These are phyloP conservation scores for Murraya koenigii DNA, from an alignment of 345 rosid species.

Conservation along the genomic window DNA sequence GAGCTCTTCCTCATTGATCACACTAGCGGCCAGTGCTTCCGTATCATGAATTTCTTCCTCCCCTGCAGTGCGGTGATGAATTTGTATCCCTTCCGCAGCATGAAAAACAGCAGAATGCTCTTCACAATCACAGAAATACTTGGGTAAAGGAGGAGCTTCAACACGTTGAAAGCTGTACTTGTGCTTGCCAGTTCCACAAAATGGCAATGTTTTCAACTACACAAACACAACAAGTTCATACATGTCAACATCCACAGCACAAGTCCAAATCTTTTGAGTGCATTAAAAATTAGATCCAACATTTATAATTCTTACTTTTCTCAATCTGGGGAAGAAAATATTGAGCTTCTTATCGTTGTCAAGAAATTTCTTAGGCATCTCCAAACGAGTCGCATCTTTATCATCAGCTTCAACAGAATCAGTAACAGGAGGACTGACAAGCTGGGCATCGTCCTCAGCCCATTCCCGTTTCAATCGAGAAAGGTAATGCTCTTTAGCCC, in stretches of 20 bases:
- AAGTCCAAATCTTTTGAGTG: not conserved
- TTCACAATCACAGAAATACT: conserved; percentile 79
- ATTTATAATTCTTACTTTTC: conserved; percentile 45
- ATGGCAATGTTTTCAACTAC: conserved; percentile 69
- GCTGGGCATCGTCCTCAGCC: conserved; percentile 40
- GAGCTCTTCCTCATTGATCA: conserved; percentile 55
- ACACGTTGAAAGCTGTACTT: conserved; percentile 81
- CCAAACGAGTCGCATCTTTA: conserved; percentile 15
- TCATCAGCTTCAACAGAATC: conserved; percentile 16
- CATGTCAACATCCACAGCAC: not conserved
- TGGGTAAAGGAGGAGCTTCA: conserved; percentile 51
- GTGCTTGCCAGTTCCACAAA: conserved; percentile 85
- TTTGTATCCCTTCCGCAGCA: conserved; percentile 25
- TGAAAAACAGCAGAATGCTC: conserved; percentile 52
- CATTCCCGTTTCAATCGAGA: conserved; percentile 66
- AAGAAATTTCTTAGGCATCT: conserved; percentile 18
- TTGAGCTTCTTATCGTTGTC: conserved; percentile 35
- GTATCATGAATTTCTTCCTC: conserved; percentile 25
- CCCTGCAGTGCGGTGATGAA: conserved; percentile 18
- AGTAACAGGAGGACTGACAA: not conserved
- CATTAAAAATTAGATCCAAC: not conserved
- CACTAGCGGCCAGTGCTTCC: conserved; percentile 32
- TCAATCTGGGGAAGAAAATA: conserved; percentile 66
- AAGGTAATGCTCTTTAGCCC: conserved; percentile 82
- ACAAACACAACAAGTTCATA: conserved; percentile 6